These are phyloP conservation scores for Acanthamoeba quina DNA, from an alignment of 208 protist species.

Conservation along the genomic window DNA sequence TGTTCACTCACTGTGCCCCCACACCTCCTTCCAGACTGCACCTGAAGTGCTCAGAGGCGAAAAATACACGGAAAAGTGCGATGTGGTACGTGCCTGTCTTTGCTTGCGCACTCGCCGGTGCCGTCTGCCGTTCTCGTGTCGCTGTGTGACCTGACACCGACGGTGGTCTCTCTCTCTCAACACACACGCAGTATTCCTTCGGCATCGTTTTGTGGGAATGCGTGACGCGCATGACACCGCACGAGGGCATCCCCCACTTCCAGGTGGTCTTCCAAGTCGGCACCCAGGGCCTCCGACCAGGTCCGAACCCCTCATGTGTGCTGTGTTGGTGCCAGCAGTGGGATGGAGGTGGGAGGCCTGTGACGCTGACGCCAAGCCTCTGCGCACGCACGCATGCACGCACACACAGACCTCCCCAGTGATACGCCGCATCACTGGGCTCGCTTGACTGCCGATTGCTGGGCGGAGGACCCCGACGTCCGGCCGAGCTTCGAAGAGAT, in stretches of 20 bases:
- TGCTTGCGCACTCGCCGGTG: not conserved
- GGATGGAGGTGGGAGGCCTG: not conserved
- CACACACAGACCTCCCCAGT: slow-evolving; percentile 11
- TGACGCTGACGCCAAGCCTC: not conserved
- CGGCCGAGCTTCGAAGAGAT: slow-evolving; percentile 69
- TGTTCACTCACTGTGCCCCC: not conserved
- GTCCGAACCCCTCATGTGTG: not conserved
- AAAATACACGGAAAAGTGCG: slow-evolving; percentile 72
- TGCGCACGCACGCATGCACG: not conserved
- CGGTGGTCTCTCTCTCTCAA: not conserved
- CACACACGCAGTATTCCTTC: slow-evolving; percentile 26
- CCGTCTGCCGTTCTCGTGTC: no score
- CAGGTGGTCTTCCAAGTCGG: slow-evolving; percentile 73
- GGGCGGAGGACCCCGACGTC: slow-evolving; percentile 64
- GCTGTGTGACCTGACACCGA: no score
- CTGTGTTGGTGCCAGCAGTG: not conserved
- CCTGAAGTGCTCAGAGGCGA: slow-evolving; percentile 72
- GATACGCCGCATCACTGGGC: slow-evolving; percentile 67
- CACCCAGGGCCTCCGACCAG: slow-evolving; percentile 68
- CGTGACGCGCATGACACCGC: slow-evolving; percentile 49
- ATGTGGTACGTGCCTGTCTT: slow-evolving; percentile 19
- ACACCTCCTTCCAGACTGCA: slow-evolving; percentile 16
- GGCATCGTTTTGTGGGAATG: slow-evolving; percentile 71
- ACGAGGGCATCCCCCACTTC: slow-evolving; percentile 68
- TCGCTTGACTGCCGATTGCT: slow-evolving; percentile 54